Conservation (phyloP, 2,329 filamentous ascomycete species). For the Escovopsis sp. region DNA sequence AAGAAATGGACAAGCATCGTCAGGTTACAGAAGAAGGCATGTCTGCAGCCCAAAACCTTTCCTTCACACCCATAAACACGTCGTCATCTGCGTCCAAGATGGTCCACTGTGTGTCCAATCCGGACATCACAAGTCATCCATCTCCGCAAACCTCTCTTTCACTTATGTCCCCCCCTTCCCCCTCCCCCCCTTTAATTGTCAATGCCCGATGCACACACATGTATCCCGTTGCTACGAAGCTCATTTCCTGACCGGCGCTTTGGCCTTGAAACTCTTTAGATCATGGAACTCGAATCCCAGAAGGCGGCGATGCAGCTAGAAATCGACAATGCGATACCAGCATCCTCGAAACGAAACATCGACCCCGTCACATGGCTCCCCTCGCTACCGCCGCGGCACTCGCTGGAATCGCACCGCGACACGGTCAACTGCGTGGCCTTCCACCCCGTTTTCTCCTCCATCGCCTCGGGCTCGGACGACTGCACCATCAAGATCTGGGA, state of each 20-base stretch:
- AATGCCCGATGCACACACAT: constrained; percentile 1
- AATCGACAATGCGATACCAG: constrained; percentile 65
- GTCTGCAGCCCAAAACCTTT: background rate
- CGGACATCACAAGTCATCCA: no score
- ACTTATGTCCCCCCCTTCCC: background rate
- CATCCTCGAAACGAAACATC: constrained; percentile 62
- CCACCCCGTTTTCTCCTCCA: constrained; percentile 78
- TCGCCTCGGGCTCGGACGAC: constrained; percentile 89
- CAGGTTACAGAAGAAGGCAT: constrained; percentile 79
- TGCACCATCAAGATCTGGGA: constrained; percentile 95
- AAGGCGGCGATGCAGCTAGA: constrained; percentile 62
- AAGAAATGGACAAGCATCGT: constrained; percentile 99
- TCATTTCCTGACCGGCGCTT: constrained; percentile 4
- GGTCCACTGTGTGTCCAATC: no score
- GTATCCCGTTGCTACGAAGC: background rate
- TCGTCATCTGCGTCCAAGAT: background rate
- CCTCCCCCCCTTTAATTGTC: background rate
- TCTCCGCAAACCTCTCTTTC: no score
- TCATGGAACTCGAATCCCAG: constrained; percentile 80
- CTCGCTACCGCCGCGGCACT: constrained; percentile 64
- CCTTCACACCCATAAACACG: background rate
- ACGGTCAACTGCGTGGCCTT: constrained; percentile 85
- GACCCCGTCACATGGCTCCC: constrained; percentile 81
- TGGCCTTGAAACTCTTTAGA: constrained; percentile 32
- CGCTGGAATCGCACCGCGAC: constrained; percentile 65